These are phyloP conservation scores for Cryphonectria radicalis DNA, from an alignment of 2,329 filamentous ascomycete species.

Conservation along the genomic window DNA sequence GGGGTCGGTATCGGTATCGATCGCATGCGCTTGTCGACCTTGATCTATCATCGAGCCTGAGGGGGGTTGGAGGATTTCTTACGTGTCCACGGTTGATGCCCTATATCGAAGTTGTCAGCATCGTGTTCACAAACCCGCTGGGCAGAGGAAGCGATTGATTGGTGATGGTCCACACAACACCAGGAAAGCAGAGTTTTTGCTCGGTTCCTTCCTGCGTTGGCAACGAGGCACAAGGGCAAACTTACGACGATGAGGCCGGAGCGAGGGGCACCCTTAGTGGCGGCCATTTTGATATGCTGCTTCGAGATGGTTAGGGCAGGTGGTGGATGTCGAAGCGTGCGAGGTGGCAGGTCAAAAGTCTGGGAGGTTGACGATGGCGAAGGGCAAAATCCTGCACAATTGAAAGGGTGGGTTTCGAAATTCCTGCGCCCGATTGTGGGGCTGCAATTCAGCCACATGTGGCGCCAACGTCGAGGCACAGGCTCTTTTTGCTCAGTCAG, in stretches of 20 bases:
- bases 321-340: neutral
- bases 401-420: constrained; percentile 2
- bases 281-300: constrained; percentile 16
- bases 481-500: neutral
- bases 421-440: constrained; percentile 4
- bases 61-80: neutral
- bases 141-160: neutral
- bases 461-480: neutral
- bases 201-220: neutral
- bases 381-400: constrained; percentile 8
- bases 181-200: neutral
- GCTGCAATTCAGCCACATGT: neutral
- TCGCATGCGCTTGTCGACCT: constrained; percentile 1
- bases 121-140: neutral
- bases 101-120: neutral
- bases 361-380: neutral
- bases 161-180: constrained; percentile 1
- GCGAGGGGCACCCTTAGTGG: constrained; percentile 4
- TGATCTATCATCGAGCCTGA: neutral
- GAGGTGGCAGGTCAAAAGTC: constrained; percentile 1
- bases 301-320: neutral
- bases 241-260: constrained; percentile 16
- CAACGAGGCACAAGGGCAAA: neutral
- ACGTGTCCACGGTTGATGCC: constrained; percentile 1
- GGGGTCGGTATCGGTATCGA: neutral